Evolutionary conservation across 2,329 filamentous ascomycete genomes (phyloP).

Genomic region (Trichophyton rubrum): DNA sequence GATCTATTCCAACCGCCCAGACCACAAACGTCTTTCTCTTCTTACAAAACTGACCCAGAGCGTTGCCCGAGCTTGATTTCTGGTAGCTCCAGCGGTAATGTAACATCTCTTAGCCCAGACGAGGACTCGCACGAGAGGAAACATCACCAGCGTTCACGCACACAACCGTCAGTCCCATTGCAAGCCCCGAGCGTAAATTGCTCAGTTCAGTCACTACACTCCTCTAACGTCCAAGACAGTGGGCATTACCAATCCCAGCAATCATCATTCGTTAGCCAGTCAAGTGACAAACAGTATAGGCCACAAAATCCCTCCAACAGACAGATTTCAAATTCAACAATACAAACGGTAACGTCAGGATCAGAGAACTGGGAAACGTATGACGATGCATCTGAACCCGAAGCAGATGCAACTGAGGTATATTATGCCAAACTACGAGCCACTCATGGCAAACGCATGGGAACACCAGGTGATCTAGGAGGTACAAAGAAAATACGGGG

Average conservation of each 20-base stretch:
- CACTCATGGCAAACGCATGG: conserved; percentile 52
- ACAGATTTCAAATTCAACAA: conserved; percentile 56
- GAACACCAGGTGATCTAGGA: conserved; percentile 27
- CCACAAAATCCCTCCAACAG: conserved; percentile 37
- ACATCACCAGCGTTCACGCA: conserved; percentile 33
- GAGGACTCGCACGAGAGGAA: conserved; percentile 68
- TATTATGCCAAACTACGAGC: conserved; percentile 70
- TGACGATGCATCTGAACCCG: conserved; percentile 65
- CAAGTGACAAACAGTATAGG: conserved; percentile 6
- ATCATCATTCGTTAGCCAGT: conserved; percentile 5
- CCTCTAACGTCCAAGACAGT: conserved; percentile 25
- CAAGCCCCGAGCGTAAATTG: conserved; percentile 30
- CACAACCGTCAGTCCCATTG: conserved; percentile 33
- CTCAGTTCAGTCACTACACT: conserved; percentile 28
- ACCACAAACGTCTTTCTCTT: conserved; percentile 22
- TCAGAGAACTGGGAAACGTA: conserved; percentile 99
- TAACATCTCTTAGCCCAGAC: conserved; percentile 50
- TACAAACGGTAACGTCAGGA: conserved; percentile 55
- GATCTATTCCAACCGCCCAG: conserved; percentile 53
- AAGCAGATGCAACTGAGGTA: conserved; percentile 60
- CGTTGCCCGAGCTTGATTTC: neutral
- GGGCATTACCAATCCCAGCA: conserved; percentile 19
- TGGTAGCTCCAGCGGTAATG: conserved; percentile 39
- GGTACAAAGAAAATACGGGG: conserved; percentile 32
- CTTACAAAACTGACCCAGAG: conserved; percentile 9